These are phyloP conservation scores for Orbilia quercus DNA, from an alignment of 2,329 filamentous ascomycete genomes.

Conservation along the genomic window DNA sequence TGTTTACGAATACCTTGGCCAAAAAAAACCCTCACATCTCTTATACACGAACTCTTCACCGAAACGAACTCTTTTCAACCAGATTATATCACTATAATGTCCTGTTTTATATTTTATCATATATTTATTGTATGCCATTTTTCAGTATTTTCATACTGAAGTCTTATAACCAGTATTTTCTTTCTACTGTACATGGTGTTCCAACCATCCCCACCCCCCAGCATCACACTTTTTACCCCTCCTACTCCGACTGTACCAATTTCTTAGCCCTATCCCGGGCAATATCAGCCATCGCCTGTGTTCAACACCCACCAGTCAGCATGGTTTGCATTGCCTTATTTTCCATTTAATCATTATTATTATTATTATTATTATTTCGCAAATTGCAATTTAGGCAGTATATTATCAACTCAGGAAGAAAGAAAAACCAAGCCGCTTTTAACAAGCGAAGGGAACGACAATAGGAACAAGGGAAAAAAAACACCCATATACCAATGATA, in stretches of 20 bases:
- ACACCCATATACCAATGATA: not conserved
- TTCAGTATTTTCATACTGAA: conserved; percentile 22
- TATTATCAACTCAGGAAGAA: conserved; percentile 27
- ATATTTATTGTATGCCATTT: conserved; percentile 10
- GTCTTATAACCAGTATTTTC: conserved; percentile 21
- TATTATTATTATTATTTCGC: conserved; percentile 1
- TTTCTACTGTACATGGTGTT: conserved; percentile 3
- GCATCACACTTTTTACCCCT: conserved; percentile 1
- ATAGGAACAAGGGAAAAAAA: conserved; percentile 5
- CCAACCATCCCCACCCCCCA: not conserved
- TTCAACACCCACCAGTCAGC: conserved; percentile 55
- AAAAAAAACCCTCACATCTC: conserved; percentile 15
- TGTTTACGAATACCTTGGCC: conserved; percentile 30
- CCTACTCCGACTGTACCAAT: conserved; percentile 38
- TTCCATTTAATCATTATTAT: too few relatives aligned
- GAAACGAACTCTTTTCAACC: conserved; percentile 18
- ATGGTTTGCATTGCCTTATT: conserved; percentile 25
- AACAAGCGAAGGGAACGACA: conserved; percentile 38
- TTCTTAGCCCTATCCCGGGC: conserved; percentile 60
- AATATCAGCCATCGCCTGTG: conserved; percentile 61
- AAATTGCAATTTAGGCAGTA: conserved; percentile 44
- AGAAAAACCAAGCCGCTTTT: conserved; percentile 37
- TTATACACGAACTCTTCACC: conserved; percentile 28
- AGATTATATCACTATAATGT: conserved; percentile 19
- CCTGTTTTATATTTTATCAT: conserved; percentile 49